Conservation (phyloP, 148 eudicot genomes). For the Rhododendron kiyosumense region DNA sequence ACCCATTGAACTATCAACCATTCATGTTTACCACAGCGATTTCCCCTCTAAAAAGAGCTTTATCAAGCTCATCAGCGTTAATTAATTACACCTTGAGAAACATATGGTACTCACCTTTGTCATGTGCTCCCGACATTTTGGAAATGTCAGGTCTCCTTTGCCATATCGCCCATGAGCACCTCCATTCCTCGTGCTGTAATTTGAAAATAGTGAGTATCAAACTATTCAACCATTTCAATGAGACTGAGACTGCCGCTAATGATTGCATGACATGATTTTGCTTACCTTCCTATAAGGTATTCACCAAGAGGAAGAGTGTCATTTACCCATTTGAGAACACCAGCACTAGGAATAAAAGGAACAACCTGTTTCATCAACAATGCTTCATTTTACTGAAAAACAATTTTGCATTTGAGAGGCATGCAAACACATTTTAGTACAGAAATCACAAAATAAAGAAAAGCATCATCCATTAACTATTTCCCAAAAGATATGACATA, state of each 20-base stretch:
- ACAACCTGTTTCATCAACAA: conserved; percentile 50
- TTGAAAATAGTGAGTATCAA: conserved; percentile 2
- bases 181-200: conserved; percentile 75
- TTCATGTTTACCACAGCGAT: not conserved
- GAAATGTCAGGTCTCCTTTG: conserved; percentile 81
- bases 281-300: conserved; percentile 93
- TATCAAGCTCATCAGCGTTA: not conserved
- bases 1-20: not conserved
- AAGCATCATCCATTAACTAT: conserved; percentile 10
- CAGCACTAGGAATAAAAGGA: conserved; percentile 99
- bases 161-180: conserved; percentile 99
- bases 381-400: not conserved
- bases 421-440: not conserved
- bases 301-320: conserved; percentile 95
- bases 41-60: not conserved
- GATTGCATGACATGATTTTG: conserved; percentile 4
- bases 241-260: conserved; percentile 2
- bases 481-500: too few relatives aligned
- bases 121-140: conserved; percentile 92
- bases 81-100: not conserved
- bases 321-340: conserved; percentile 96
- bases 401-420: not conserved
- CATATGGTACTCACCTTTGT: conserved; percentile 43
- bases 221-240: conserved; percentile 6
- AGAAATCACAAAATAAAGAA: not conserved